phyloP scores from a whole-genome alignment of 768 basidiomycete species.

The Amanita fuliginea region DNA sequence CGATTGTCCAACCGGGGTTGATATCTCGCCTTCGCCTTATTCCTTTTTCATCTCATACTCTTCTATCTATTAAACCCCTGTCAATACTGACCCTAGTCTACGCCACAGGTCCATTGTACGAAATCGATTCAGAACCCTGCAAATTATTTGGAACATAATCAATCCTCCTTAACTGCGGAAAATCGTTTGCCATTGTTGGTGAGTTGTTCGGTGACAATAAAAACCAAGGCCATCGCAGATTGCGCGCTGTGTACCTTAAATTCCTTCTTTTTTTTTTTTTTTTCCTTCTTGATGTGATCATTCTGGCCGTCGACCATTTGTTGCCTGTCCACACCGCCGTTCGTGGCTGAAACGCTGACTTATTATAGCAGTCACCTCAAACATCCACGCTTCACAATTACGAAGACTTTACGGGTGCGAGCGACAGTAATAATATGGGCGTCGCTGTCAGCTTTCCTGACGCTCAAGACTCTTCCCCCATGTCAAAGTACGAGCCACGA shows the following conservation, averaged over 20 bases:
- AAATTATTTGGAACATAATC: not conserved
- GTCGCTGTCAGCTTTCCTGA: constrained; percentile 3
- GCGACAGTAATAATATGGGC: constrained; percentile 6
- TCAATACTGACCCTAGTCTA: not conserved
- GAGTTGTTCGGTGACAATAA: not conserved
- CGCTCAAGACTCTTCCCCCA: not conserved
- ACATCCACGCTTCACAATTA: not conserved
- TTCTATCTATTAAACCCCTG: not conserved
- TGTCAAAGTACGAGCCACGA: not conserved
- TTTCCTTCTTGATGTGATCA: constrained; percentile 1
- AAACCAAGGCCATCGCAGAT: no score
- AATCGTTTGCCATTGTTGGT: not conserved
- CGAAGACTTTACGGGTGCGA: not conserved
- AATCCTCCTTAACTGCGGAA: not conserved
- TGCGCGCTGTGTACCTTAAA: not conserved
- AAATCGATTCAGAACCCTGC: not conserved
- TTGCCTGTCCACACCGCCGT: not conserved
- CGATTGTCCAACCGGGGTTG: not conserved
- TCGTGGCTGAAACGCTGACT: not conserved
- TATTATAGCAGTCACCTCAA: not conserved
- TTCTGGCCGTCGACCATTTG: not conserved
- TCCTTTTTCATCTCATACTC: not conserved
- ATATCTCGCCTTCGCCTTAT: not conserved
- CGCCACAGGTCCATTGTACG: not conserved
- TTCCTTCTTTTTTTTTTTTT: not conserved